Evolutionary conservation across 768 basidiomycete species (phyloP).

Genomic region (Fomitopsis serialis): DNA sequence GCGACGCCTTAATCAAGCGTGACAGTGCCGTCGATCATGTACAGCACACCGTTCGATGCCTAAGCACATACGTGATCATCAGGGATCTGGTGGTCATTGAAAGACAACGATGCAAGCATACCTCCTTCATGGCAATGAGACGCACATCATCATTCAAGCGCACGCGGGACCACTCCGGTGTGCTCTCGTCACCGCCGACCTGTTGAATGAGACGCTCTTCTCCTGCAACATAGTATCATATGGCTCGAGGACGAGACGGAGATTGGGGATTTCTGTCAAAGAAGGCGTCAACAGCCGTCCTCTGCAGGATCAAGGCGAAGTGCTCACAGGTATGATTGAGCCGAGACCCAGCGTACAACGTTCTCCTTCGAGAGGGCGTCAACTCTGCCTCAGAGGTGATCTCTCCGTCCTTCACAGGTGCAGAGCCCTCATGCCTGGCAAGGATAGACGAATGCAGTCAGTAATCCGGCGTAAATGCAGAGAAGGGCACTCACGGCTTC

Average conservation of each 20-base stretch:
- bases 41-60: constrained; percentile 53
- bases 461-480: neutral
- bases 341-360: constrained; percentile 75
- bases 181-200: constrained; percentile 27
- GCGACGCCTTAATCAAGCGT: constrained; percentile 18
- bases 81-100: neutral
- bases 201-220: constrained; percentile 51
- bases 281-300: neutral
- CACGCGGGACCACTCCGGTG: constrained; percentile 54
- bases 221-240: constrained; percentile 57
- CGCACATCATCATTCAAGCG: constrained; percentile 48
- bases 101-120: neutral
- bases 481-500: constrained; percentile 64
- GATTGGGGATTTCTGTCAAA: constrained; percentile 42
- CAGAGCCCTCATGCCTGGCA: constrained; percentile 55
- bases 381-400: constrained; percentile 62
- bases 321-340: constrained; percentile 83
- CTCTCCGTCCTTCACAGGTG: constrained; percentile 34
- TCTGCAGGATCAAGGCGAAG: constrained; percentile 1
- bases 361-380: constrained; percentile 57
- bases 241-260: constrained; percentile 34
- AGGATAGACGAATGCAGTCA: neutral
- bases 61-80: too few species aligned
- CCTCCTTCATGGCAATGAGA: constrained; percentile 61
- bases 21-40: constrained; percentile 53